Evolutionary conservation across 352 stramenopile species (phyloP).

Genomic region (Halophytophthora polymorphica): DNA sequence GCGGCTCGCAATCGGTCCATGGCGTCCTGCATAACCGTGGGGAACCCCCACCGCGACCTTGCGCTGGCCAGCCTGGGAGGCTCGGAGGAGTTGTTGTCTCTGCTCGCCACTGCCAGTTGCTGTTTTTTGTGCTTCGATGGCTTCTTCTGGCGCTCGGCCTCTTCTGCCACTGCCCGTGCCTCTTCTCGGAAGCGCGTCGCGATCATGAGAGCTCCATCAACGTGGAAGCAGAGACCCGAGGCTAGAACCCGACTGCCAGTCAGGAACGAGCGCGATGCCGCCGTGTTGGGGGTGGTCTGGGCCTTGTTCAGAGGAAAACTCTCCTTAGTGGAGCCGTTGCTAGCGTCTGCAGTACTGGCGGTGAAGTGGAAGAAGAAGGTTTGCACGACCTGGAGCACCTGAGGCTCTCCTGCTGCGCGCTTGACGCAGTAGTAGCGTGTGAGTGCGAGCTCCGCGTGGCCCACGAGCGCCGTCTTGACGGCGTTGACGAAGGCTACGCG

Average conservation of each 20-base stretch:
- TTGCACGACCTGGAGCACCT: constrained; percentile 16
- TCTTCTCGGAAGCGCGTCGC: constrained; percentile 8
- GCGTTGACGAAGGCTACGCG: constrained; percentile 38
- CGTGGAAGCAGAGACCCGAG: constrained; percentile 30
- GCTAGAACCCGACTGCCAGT: constrained; percentile 11
- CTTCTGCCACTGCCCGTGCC: constrained; percentile 1
- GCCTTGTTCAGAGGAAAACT: too few relatives aligned
- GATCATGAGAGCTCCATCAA: constrained; percentile 23
- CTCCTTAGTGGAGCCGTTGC: not conserved
- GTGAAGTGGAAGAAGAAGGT: constrained; percentile 49
- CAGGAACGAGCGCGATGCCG: constrained; percentile 27
- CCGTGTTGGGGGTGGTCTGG: not conserved
- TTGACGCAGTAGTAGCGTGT: constrained; percentile 16
- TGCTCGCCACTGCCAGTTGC: too few relatives aligned
- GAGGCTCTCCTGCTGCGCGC: not conserved
- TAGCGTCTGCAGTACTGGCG: not conserved
- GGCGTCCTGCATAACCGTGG: constrained; percentile 6
- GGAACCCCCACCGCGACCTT: constrained; percentile 8
- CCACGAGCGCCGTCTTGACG: constrained; percentile 46
- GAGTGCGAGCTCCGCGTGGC: constrained; percentile 23
- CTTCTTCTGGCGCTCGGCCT: constrained; percentile 9
- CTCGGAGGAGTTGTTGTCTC: not conserved
- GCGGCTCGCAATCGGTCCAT: constrained; percentile 8
- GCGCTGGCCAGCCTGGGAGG: not conserved
- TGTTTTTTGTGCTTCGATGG: constrained; percentile 6